Evolutionary conservation across 164 flowering plant species (phyloP).

Genomic region (Kingdonia uniflora): DNA sequence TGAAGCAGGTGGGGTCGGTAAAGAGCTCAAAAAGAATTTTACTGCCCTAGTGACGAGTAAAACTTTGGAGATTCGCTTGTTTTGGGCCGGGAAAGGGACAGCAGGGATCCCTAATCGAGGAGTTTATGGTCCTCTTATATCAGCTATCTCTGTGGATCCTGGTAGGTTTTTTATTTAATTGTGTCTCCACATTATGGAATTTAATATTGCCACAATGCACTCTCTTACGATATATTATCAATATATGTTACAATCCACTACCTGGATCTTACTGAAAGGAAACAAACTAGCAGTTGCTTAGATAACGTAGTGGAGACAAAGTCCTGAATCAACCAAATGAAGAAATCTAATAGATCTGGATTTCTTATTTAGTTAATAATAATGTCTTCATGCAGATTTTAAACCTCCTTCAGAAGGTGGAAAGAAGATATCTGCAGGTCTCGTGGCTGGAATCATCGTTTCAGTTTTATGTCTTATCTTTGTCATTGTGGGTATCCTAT

Average conservation of each 20-base stretch:
- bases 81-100: conserved; percentile 46
- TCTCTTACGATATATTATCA: too few species aligned
- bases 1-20: conserved; percentile 27
- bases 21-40: conserved; percentile 11
- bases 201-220: too few species aligned
- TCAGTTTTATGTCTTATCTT: conserved; percentile 11
- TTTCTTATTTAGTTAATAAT: background rate
- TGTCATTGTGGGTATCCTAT: conserved; percentile 26
- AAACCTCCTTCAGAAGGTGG: conserved; percentile 13
- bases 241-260: too few species aligned
- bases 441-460: conserved; percentile 26
- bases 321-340: too few species aligned
- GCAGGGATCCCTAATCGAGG: conserved; percentile 26
- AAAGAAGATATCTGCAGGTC: conserved; percentile 21
- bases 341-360: too few species aligned
- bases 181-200: too few species aligned
- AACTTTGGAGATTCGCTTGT: conserved; percentile 29
- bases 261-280: too few species aligned
- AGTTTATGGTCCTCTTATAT: conserved; percentile 41
- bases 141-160: conserved; percentile 31
- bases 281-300: too few species aligned
- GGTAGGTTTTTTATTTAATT: conserved; percentile 13
- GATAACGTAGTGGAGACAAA: too few species aligned
- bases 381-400: conserved; percentile 12
- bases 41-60: conserved; percentile 18